Conservation (phyloP, 345 rosid genomes). For the Eucalyptus regnans region DNA sequence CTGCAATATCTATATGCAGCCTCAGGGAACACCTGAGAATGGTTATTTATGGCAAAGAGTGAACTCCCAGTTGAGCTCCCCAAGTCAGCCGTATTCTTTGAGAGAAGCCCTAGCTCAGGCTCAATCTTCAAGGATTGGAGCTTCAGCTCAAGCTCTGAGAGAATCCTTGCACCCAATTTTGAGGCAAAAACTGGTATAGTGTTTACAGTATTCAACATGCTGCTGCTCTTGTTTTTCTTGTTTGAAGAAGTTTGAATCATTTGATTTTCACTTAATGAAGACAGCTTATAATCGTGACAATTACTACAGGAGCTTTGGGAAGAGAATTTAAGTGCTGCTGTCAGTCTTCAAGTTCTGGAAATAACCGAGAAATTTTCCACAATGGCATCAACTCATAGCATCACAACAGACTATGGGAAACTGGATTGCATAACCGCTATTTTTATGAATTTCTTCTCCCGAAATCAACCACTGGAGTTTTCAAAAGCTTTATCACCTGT, state of each 20-base stretch:
- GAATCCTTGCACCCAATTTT: constrained; percentile 94
- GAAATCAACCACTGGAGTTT: constrained; percentile 84
- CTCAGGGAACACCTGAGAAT: constrained; percentile 92
- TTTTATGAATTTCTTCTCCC: constrained; percentile 79
- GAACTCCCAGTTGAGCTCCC: constrained; percentile 95
- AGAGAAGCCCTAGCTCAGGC: constrained; percentile 99
- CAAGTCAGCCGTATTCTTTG: constrained; percentile 95
- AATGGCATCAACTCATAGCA: constrained; percentile 82
- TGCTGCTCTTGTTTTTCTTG: not conserved
- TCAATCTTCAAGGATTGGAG: constrained; percentile 96
- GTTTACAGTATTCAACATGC: not conserved
- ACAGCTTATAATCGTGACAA: constrained; percentile 2
- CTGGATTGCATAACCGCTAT: constrained; percentile 90
- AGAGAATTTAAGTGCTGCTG: constrained; percentile 96
- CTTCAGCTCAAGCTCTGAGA: constrained; percentile 95
- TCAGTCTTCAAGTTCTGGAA: constrained; percentile 97
- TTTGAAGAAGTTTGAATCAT: not conserved
- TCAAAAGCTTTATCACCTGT: constrained; percentile 88
- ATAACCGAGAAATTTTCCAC: constrained; percentile 74
- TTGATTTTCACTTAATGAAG: not conserved
- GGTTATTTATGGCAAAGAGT: constrained; percentile 94
- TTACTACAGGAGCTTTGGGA: constrained; percentile 94
- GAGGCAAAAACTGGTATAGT: constrained; percentile 83
- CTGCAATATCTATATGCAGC: constrained; percentile 26
- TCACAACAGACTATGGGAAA: constrained; percentile 96